phyloP scores from a whole-genome alignment of 805 yeast species.

The Vanderwaltozyma polyspora region DNA sequence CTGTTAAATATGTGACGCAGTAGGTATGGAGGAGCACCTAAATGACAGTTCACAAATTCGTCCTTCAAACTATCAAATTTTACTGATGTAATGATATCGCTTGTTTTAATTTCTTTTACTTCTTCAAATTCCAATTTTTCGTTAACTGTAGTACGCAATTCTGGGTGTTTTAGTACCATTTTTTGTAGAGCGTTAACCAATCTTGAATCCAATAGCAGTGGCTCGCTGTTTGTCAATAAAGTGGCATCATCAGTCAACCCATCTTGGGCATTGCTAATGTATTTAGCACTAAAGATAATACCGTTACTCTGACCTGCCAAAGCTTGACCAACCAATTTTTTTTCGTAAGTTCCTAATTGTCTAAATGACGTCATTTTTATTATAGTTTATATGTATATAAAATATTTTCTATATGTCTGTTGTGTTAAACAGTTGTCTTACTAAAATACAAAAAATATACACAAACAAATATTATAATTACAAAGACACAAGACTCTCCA shows the following conservation, averaged over 20 bases:
- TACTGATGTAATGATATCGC: conserved; percentile 18
- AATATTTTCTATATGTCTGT: too few relatives aligned
- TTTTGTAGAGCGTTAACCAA: conserved; percentile 14
- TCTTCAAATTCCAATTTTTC: conserved; percentile 15
- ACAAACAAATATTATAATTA: too few relatives aligned
- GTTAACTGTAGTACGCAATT: conserved; percentile 17
- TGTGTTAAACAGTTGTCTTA: too few relatives aligned
- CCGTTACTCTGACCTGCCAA: conserved; percentile 19
- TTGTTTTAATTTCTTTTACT: conserved; percentile 9
- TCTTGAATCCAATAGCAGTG: conserved; percentile 9
- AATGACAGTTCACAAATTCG: conserved; percentile 18
- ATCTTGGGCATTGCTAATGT: conserved; percentile 4
- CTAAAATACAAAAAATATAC: too few relatives aligned
- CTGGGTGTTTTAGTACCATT: conserved; percentile 15
- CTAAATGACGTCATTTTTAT: conserved; percentile 13
- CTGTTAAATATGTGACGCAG: conserved; percentile 21
- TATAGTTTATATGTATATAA: too few relatives aligned
- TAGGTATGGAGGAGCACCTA: conserved; percentile 21
- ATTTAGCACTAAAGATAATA: conserved; percentile 17
- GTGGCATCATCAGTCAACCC: conserved; percentile 17
- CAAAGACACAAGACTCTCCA: too few relatives aligned
- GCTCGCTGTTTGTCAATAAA: conserved; percentile 11
- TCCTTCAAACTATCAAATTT: conserved; percentile 18
- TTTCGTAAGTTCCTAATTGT: conserved; percentile 18
- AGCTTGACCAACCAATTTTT: conserved; percentile 15